Evolutionary conservation across 2,329 filamentous ascomycete genomes (phyloP).

Genomic region (Bertia moriformis): DNA sequence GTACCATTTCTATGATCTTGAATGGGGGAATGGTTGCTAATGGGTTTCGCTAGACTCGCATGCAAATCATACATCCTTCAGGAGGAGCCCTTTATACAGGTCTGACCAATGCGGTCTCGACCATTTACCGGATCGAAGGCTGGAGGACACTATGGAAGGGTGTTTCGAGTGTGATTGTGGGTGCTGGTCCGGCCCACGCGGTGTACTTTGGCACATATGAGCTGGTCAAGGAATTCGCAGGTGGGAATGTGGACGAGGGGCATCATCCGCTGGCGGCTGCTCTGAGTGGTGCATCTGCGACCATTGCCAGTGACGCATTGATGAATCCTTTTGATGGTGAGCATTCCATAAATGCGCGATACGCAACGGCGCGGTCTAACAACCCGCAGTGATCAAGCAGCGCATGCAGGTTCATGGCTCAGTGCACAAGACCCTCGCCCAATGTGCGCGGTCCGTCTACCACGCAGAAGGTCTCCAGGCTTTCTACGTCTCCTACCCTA

Average conservation of each 20-base stretch:
- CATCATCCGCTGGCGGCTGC: constrained; percentile 56
- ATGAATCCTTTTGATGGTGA: constrained; percentile 62
- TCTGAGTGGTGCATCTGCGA: constrained; percentile 53
- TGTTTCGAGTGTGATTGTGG: constrained; percentile 52
- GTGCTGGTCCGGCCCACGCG: constrained; percentile 55
- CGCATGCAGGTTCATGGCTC: constrained; percentile 61
- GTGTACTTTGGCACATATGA: constrained; percentile 62
- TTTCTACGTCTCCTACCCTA: constrained; percentile 60
- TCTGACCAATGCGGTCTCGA: constrained; percentile 54
- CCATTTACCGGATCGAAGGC: constrained; percentile 52
- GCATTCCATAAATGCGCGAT: too few species aligned
- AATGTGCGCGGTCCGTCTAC: constrained; percentile 49
- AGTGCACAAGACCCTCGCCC: constrained; percentile 39
- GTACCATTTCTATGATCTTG: too few species aligned
- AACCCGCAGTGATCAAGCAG: constrained; percentile 61
- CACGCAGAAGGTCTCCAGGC: constrained; percentile 46
- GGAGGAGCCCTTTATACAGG: constrained; percentile 52
- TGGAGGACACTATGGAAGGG: constrained; percentile 55
- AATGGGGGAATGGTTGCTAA: too few species aligned
- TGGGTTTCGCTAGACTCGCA: constrained; percentile 38
- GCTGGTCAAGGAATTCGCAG: constrained; percentile 51
- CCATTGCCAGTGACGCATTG: constrained; percentile 55
- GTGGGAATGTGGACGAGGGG: constrained; percentile 44
- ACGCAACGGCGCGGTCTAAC: too few species aligned
- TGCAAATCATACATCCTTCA: constrained; percentile 56